These are phyloP conservation scores for Suillus spraguei DNA, from an alignment of 768 basidiomycete species.

Conservation along the genomic window DNA sequence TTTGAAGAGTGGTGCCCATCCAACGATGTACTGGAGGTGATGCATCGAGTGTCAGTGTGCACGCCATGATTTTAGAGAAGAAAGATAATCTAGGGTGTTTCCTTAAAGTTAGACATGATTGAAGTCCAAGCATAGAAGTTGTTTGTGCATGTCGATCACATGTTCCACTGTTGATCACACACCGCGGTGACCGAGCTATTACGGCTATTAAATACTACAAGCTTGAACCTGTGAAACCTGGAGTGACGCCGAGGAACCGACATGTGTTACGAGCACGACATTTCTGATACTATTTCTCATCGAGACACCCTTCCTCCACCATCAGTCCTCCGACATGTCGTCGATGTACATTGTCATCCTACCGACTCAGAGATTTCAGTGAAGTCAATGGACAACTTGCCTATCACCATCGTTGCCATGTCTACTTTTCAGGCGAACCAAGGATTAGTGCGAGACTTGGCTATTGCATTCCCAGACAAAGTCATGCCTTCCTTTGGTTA, in stretches of 20 bases:
- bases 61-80: slow-evolving; percentile 34
- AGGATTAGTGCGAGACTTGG: slow-evolving; percentile 65
- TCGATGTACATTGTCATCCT: slow-evolving; percentile 93
- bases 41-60: slow-evolving; percentile 39
- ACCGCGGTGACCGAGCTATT: no score
- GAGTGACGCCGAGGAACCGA: not conserved
- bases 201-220: not conserved
- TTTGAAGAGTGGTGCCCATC: slow-evolving; percentile 58
- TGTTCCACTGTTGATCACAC: not conserved
- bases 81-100: slow-evolving; percentile 4
- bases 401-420: slow-evolving; percentile 85
- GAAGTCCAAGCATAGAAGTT: slow-evolving; percentile 14
- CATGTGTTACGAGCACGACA: slow-evolving; percentile 4
- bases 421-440: slow-evolving; percentile 71
- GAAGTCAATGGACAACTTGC: slow-evolving; percentile 54
- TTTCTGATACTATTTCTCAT: slow-evolving; percentile 10
- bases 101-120: slow-evolving; percentile 8
- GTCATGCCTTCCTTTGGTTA: slow-evolving; percentile 90
- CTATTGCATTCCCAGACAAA: slow-evolving; percentile 58
- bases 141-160: slow-evolving; percentile 7
- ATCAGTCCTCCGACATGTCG: slow-evolving; percentile 63
- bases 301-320: slow-evolving; percentile 26
- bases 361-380: slow-evolving; percentile 65
- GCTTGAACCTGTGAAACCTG: not conserved
- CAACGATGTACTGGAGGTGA: slow-evolving; percentile 54